Evolutionary conservation across 805 yeast species (phyloP), one percentile per base, ranked within the genome.

Genomic region (Ascoidea rubescens): DNA sequence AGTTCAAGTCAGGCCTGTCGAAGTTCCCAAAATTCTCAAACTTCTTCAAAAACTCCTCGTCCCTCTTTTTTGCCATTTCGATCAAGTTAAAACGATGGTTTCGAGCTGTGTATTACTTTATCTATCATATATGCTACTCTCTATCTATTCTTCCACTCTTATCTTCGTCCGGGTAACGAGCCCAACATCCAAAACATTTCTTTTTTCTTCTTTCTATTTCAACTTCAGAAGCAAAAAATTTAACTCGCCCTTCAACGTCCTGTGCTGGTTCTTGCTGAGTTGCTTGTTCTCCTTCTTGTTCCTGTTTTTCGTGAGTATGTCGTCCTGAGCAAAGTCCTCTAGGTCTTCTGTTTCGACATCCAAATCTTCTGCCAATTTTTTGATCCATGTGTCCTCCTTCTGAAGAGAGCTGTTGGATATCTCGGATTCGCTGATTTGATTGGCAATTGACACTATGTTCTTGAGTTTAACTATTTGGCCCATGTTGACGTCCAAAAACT

Each of bases 341-440:
- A 80, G 66, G 50, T 81, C 73, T 43, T 37, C 43, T 10, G 14
- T 10, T 10, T 86, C 96, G 45, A 90, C 67, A 6, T 96, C 99
- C 52, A 93, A 72, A 50, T 93, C 99, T 51, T 85, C 93, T 0
- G 98, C 98, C 0, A 96, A 97, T 62, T 87, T 80, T 54, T 79
- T 76, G 54, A 89, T 71, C 97, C 98, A 89, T 30, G 78, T 71
- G 52, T 80, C 80, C 57, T 88, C 93, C 59, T 83, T 84, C 45
- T 71, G 72, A 42, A 79, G 66, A 5, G 85, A 76, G 17, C 82
- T 76, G 2, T 77, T 66, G 2, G 82, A 77, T 14, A 82, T 70
- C 45, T 78, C 79, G 16, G 87, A 72, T 57, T 87, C 95, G 0
- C 95, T 90, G 50, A 93, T 69, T 59, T 81, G 77, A 28, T 83